phyloP scores from a whole-genome alignment of 2,329 filamentous ascomycete species.

The Aquanectria penicillioides region DNA sequence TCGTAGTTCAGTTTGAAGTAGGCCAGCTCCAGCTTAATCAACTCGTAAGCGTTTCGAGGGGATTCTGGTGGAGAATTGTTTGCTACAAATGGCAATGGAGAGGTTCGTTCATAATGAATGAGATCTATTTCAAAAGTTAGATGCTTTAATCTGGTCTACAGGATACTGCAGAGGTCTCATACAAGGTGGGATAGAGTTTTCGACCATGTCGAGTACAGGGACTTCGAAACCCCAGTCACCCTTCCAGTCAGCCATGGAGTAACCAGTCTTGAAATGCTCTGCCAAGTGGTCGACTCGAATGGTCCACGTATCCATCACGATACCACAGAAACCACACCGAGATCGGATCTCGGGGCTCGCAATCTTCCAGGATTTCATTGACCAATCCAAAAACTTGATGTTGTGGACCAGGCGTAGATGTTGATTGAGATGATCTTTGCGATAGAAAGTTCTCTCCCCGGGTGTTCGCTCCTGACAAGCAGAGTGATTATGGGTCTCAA shows the following conservation, averaged over 20 bases:
- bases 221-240: constrained; percentile 75
- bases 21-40: constrained; percentile 67
- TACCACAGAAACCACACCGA: constrained; percentile 72
- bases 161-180: constrained; percentile 53
- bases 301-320: constrained; percentile 70
- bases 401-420: constrained; percentile 71
- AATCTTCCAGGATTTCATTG: constrained; percentile 72
- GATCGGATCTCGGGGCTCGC: constrained; percentile 70
- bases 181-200: constrained; percentile 75
- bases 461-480: constrained; percentile 73
- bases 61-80: constrained; percentile 55
- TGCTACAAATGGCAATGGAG: constrained; percentile 64
- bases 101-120: constrained; percentile 70
- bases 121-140: constrained; percentile 64
- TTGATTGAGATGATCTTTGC: constrained; percentile 74
- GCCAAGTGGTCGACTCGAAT: constrained; percentile 70
- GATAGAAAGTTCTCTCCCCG: constrained; percentile 72
- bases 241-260: constrained; percentile 75
- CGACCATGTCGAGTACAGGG: constrained; percentile 69
- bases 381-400: constrained; percentile 69
- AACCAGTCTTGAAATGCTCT: constrained; percentile 74
- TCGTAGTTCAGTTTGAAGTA: constrained; percentile 60
- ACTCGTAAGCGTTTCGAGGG: constrained; percentile 68
- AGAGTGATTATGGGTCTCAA: constrained; percentile 68
- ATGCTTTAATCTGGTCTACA: constrained; percentile 48